Percentiles rank a stretch among this genome's conserved stretches.
phyloP scores from a whole-genome alignment of 257 asterid genomes.

The Solanum habrochaites region DNA sequence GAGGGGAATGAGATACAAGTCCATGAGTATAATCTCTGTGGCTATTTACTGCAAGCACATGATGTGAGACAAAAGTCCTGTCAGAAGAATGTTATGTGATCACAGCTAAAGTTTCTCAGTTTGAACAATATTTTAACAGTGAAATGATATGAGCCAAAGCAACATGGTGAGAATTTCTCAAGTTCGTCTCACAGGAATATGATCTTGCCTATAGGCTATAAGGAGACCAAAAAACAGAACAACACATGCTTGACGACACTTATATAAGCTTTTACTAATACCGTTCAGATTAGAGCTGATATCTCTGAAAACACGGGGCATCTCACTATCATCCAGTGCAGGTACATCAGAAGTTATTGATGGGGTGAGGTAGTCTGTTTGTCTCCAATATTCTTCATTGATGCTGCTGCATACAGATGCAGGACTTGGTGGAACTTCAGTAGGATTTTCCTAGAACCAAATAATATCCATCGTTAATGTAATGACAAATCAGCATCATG shows the following conservation, averaged over 20 bases:
- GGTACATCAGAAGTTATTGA: slow-evolving; percentile 46
- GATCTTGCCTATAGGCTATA: neutral
- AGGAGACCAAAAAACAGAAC: neutral
- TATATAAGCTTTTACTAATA: slow-evolving; percentile 10
- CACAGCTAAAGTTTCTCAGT: neutral
- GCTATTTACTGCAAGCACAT: neutral
- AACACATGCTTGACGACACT: neutral
- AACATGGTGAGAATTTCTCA: neutral
- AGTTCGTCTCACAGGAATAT: neutral
- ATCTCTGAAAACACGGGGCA: slow-evolving; percentile 63
- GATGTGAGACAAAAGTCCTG: neutral
- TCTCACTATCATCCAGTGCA: slow-evolving; percentile 49
- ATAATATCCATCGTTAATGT: neutral
- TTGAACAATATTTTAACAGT: neutral
- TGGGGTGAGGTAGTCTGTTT: slow-evolving; percentile 56
- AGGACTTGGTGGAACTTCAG: slow-evolving; percentile 99
- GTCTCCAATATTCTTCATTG: slow-evolving; percentile 69
- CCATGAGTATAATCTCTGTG: neutral
- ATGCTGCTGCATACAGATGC: slow-evolving; percentile 87
- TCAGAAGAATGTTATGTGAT: neutral
- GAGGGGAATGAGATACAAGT: neutral
- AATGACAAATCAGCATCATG: neutral
- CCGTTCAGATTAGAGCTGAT: slow-evolving; percentile 87
- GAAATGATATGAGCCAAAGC: neutral
- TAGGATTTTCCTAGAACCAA: slow-evolving; percentile 60